Base-by-base conservation (phyloP, 1,284 basidiomycete species). In the Apiotrichum siamense region DNA sequence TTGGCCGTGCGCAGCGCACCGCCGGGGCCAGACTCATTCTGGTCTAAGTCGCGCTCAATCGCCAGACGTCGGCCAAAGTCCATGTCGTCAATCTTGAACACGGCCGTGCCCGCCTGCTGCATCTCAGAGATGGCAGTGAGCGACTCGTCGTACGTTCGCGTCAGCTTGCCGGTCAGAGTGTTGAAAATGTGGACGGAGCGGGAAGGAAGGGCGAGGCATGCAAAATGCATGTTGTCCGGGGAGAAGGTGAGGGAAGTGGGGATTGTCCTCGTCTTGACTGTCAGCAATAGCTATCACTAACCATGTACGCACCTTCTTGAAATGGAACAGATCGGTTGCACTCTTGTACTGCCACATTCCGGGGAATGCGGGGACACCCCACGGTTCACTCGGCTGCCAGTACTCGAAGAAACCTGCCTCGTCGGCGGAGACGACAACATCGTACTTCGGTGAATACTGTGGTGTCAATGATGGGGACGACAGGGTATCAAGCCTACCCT, bases 51-150 rank as follows among this genome's bases (percentile, higher is more conserved):
- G 54, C 88, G 80, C 73, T 99, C 96, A 15, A 85, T 78, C 1
- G 96, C 96, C 43, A 98, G 77, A 11, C 96, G 80, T 51, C 96
- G 79, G n/a, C 96, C 94, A 66, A 99, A 97, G 70, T 99, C 96
- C 94, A 99, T 99, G 72, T 97, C 92, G 58, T 99, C 96, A 11
- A 98, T 83, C 66, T 84, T 86, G 75, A 87, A 89, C 18, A 90
- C 81, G 0, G 88, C 85, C 7, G 90, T 93, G 2, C 89, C 90
- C 1, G 88, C 89, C 70, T 93, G 90, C 69, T 94, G 90, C 92
- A 97, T 97, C 70, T 97, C 92, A 65, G 93, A 88, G 29, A 92
- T 86, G 0, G 94, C 92, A 4, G 82, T 77, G 0, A 98, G 78
- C 0, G 88, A 92, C 73, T 99, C 96, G 62, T 99, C 94, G 68